These are phyloP conservation scores for Arthrinium phaeospermum DNA, from an alignment of 2,329 filamentous ascomycete species.

Conservation along the genomic window DNA sequence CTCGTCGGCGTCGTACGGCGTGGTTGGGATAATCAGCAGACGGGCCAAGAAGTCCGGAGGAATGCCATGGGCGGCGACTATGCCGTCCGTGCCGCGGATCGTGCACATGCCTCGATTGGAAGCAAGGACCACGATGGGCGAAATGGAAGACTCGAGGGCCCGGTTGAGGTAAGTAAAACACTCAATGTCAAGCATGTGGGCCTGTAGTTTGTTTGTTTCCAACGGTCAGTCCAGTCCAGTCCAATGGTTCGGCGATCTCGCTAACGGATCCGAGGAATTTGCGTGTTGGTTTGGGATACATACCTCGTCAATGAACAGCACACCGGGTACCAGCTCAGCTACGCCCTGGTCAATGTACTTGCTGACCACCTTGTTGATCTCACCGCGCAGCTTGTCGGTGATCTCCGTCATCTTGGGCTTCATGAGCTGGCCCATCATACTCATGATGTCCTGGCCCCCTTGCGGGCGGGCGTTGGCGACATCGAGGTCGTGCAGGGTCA, in stretches of 20 bases:
- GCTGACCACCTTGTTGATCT: conserved; percentile 99
- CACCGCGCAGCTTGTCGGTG: conserved; percentile 91
- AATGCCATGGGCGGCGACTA: conserved; percentile 89
- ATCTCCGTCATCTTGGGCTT: conserved; percentile 99
- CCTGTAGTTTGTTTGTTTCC: conserved; percentile 57
- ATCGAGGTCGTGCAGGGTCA: conserved; percentile 95
- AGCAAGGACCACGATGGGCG: conserved; percentile 95
- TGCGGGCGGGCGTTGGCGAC: conserved; percentile 94
- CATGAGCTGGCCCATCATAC: conserved; percentile 99
- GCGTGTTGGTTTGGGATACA: conserved; percentile 28
- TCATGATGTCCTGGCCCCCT: conserved; percentile 99
- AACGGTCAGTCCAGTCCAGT: conserved; percentile 31
- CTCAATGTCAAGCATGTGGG: conserved; percentile 99
- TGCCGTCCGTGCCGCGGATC: conserved; percentile 83
- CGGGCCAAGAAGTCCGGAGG: conserved; percentile 92
- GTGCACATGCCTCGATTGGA: conserved; percentile 95
- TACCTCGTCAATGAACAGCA: conserved; percentile 98
- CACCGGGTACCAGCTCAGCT: conserved; percentile 95
- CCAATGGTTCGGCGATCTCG: conserved; percentile 4
- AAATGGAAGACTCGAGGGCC: conserved; percentile 93
- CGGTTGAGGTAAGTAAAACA: conserved; percentile 99
- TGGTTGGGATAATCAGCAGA: conserved; percentile 94
- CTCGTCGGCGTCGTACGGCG: conserved; percentile 85
- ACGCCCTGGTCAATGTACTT: conserved; percentile 99
- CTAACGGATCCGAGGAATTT: background rate